Evolutionary conservation across 2,329 filamentous ascomycete species (phyloP), one percentile per base, ranked within the genome.

Genomic region (Plenodomus tracheiphilus): DNA sequence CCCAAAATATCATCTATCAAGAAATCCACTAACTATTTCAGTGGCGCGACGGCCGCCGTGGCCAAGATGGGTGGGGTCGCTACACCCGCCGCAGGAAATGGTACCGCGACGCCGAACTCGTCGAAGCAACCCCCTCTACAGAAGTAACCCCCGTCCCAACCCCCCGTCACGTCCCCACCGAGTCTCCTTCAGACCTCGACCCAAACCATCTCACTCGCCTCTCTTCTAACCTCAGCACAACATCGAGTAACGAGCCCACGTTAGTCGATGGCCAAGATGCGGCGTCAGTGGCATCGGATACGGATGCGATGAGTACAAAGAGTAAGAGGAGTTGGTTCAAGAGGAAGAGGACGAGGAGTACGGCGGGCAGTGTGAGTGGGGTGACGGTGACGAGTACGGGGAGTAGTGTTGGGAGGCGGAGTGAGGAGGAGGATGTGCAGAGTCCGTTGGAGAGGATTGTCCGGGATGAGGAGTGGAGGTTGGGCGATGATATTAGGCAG

Each of bases 1-100:
- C 2, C 1, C 28, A 32, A 17, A 8, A 34, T 9, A n/a, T 10
- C 38, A 13, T 15, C 41, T n/a, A 15, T 11, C 35, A 28, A 22
- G 7, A 4, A 47, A n/a, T n/a, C n/a, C 20, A 44, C 58, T 69
- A 39, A 68, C 22, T 15, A 15, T 6, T 5, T 18, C 19, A 95
- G 87, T 99, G 94, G 94, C 87, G 91, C 69, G 88, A 90, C 60
- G 92, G 92, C 16, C 87, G 89, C 15, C 83, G 91, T 51, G 90
- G 89, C 3, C 81, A 84, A 68, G 94, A 99, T 63, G 90, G 92
- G 44, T 99, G 94, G 94, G 89, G 89, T 35, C 85, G 91, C 47
- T 99, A 96, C 80, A 99, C 94, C 0, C 84, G 94, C 13, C 85
- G 94, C 18, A 79, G 94, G 54, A 97, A 97, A 74, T 99, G 94